Base-by-base conservation (phyloP, 1,284 basidiomycete species). In the Malassezia furfur region DNA sequence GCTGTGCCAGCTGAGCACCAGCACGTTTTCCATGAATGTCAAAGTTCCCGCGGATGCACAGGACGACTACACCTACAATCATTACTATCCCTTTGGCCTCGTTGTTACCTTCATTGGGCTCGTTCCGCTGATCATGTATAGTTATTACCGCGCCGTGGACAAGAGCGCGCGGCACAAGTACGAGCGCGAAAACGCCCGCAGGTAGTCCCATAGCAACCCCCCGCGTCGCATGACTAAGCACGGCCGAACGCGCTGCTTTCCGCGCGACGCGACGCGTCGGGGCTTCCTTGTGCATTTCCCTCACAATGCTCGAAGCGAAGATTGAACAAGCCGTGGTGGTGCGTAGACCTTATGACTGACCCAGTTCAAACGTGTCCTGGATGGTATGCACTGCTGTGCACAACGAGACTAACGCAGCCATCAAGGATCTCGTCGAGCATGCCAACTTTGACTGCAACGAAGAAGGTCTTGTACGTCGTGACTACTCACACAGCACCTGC, bases 401-500 rank as follows among this genome's bases (percentile, higher is more conserved):
- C 19, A 5, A 19, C 19, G 1, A 4, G 5, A 25, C 40, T 50
- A n/a, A 55, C 38, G 11, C 65, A 76, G 93, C 93, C 59, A 85
- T 98, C 82, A 94, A 93, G 77, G 93, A 98, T 73, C 85, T 96
- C 51, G 91, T 98, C 50, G 85, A 89, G 11, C 94, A 98, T 75
- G 93, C 90, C 76, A 98, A 98, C 78, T 96, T 96, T 74, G 88
- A 96, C 74, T 96, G 91, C 77, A 89, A 84, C 62, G 93, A 99
- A 64, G 91, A 94, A 70, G 94, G 70, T 38, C 86, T 99, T 63
- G 85, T 87, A 70, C 67, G 86, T 82, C 39, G 21, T 32, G 15
- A 47, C 9, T 50, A 44, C 17, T 2, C 35, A 28, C 35, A 17
- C 57, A 70, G 67, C 65, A 64, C 43, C 65, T 74, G 31, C 94